Percentiles rank a stretch among this genome's conserved stretches.
Conservation (phyloP, 1,284 basidiomycete genomes). For the Cryptococcus hybrid region DNA sequence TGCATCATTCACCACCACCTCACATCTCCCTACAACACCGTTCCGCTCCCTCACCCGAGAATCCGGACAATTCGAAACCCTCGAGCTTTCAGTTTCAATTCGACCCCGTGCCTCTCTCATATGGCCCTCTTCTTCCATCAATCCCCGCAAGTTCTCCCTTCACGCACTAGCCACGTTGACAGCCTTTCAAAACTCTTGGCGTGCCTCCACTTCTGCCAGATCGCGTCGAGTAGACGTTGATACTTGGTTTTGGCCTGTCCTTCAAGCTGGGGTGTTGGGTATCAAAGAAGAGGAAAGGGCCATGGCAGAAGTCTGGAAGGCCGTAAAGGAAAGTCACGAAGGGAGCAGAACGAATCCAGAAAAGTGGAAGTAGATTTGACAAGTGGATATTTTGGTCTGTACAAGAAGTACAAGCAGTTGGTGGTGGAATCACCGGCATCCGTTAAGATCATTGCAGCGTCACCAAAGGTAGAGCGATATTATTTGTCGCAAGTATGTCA, state of each 20-base stretch:
- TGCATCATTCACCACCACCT: slow-evolving; percentile 52
- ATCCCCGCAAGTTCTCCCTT: slow-evolving; percentile 36
- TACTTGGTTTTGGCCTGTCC: slow-evolving; percentile 70
- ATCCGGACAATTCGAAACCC: slow-evolving; percentile 3
- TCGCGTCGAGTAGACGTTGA: slow-evolving; percentile 50
- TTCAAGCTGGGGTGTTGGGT: slow-evolving; percentile 80
- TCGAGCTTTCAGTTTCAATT: slow-evolving; percentile 2
- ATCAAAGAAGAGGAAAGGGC: slow-evolving; percentile 76
- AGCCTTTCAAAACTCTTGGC: slow-evolving; percentile 49
- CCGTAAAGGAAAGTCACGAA: slow-evolving; percentile 25
- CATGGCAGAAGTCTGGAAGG: slow-evolving; percentile 52
- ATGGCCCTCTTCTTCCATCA: slow-evolving; percentile 41
- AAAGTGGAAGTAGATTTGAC: slow-evolving; percentile 62
- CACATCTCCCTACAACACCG: too few relatives aligned
- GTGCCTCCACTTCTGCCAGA: slow-evolving; percentile 34
- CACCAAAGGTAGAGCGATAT: slow-evolving; percentile 68
- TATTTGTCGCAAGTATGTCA: background rate
- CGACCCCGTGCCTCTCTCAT: slow-evolving; percentile 25
- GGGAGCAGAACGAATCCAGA: slow-evolving; percentile 5
- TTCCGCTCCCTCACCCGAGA: slow-evolving; percentile 15
- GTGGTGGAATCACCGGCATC: slow-evolving; percentile 61
- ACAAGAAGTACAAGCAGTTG: slow-evolving; percentile 72
- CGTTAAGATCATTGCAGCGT: slow-evolving; percentile 77
- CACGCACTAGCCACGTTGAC: slow-evolving; percentile 46
- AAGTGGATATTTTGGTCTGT: slow-evolving; percentile 92